Percentiles rank a stretch among this genome's conserved stretches.
Conservation (phyloP, 345 rosid species). For the Salix koriyanagi region DNA sequence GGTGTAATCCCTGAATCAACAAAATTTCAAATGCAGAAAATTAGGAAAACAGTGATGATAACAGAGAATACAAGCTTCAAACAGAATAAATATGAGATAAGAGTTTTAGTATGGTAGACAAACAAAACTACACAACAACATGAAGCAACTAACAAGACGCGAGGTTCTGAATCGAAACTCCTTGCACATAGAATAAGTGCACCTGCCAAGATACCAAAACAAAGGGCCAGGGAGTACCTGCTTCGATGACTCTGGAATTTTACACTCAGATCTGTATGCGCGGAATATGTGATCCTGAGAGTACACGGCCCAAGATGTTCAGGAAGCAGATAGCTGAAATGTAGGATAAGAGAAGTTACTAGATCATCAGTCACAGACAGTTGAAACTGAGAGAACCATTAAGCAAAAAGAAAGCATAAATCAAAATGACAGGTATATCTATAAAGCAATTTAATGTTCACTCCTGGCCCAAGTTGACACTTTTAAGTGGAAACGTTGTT, state of each 20-base stretch:
- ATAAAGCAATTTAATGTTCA: neutral
- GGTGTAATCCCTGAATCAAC: slow-evolving; percentile 77
- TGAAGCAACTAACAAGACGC: neutral
- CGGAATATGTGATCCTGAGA: slow-evolving; percentile 95
- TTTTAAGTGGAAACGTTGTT: neutral
- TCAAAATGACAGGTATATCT: neutral
- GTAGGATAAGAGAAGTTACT: slow-evolving; percentile 17
- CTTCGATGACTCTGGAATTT: slow-evolving; percentile 96
- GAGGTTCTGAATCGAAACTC: neutral
- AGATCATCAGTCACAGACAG: neutral
- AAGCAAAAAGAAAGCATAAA: neutral
- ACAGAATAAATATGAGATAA: neutral
- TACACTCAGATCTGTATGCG: slow-evolving; percentile 97
- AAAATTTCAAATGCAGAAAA: slow-evolving; percentile 6
- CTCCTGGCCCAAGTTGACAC: neutral
- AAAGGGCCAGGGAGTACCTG: slow-evolving; percentile 46
- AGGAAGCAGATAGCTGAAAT: slow-evolving; percentile 78
- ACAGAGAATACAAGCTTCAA: neutral
- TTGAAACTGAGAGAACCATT: neutral
- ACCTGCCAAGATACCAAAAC: neutral
- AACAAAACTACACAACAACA: neutral
- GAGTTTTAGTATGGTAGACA: neutral
- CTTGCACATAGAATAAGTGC: neutral
- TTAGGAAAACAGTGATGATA: slow-evolving; percentile 1
- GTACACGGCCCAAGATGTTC: slow-evolving; percentile 65